These are phyloP conservation scores for Ascomycota sp. DNA, from an alignment of 2,329 filamentous ascomycete species.

Conservation along the genomic window DNA sequence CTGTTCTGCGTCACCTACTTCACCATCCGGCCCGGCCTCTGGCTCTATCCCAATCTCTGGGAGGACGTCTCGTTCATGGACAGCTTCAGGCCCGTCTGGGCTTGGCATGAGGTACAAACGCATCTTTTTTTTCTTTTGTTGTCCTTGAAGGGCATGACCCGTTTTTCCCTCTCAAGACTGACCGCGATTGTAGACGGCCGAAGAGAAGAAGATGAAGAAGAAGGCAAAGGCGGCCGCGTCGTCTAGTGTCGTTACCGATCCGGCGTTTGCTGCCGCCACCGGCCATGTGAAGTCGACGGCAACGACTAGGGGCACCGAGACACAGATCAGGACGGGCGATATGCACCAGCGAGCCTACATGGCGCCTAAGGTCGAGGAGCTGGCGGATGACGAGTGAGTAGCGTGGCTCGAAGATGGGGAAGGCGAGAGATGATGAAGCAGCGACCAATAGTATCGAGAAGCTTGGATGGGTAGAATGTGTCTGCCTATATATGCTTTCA, in stretches of 20 bases:
- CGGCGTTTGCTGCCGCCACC: slow-evolving; percentile 27
- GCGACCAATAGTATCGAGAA: too few species aligned
- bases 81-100: slow-evolving; percentile 88
- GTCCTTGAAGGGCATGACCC: neutral
- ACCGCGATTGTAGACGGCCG: slow-evolving; percentile 2
- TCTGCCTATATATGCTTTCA: too few species aligned
- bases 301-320: slow-evolving; percentile 33
- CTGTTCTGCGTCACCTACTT: slow-evolving; percentile 89
- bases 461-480: too few species aligned
- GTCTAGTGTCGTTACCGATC: slow-evolving; percentile 10
- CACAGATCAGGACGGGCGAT: slow-evolving; percentile 24
- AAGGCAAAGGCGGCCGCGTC: slow-evolving; percentile 19
- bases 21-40: slow-evolving; percentile 62
- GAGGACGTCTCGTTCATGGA: slow-evolving; percentile 98
- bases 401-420: neutral
- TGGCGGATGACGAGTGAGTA: slow-evolving; percentile 25
- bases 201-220: slow-evolving; percentile 20
- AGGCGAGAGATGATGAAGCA: too few species aligned
- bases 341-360: slow-evolving; percentile 22
- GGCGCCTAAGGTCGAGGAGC: slow-evolving; percentile 30
- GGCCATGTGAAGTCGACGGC: slow-evolving; percentile 29
- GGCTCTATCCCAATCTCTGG: slow-evolving; percentile 94
- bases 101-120: slow-evolving; percentile 72
- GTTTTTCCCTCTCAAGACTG: neutral
- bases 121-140: slow-evolving; percentile 1